Base-by-base conservation (phyloP, 495 filamentous ascomycete genomes). In the Parachaetomium inaequale region DNA sequence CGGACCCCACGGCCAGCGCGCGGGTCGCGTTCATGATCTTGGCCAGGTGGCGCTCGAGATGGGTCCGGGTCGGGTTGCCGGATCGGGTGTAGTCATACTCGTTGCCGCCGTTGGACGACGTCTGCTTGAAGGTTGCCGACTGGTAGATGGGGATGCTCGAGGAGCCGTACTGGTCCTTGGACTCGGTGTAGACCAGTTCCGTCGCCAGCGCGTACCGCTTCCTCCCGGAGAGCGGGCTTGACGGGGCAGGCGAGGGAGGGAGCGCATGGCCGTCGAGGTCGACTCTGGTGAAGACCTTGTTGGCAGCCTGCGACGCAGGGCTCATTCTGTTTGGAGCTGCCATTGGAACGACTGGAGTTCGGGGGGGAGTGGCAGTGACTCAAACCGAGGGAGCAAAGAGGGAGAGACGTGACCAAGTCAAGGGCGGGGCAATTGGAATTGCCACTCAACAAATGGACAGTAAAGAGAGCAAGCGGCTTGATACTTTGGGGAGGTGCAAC, bases 21-120 rank as follows among this genome's bases (percentile, higher is more conserved):
- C 95, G 89, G 70, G 85, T 86, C 15, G 95, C 94, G 63, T 87
- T 88, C 95, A 98, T 98, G 76, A 98, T 96, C 83, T 98, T 98
- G 63, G 94, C 95, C 61, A 98, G 82, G 74, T 98, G 94, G 61
- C 94, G 87, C 77, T 98, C 94, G 61, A 98, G 85, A 70, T 98
- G 95, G 25, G 93, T 96, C 51, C 94, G 85, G 51, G 94, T 98
- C 19, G 94, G 94, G 71, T 98, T 98, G 31, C 94, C 94, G 36
- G 92, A 96, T 26, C 94, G 88, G 40, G 94, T 96, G 81, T 98
- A 98, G 81, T 98, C 94, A 78, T 98, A 98, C 74, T 97, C 93
- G 58, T 85, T 88, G 50, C 89, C 90, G 58, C 84, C 85, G 63
- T 81, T 84, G 59, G 82, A 76, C 58, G 92, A 92, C 56, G 85